Conservation (phyloP, 371 early-diverging fungal species). For the Rozella allomycis region DNA sequence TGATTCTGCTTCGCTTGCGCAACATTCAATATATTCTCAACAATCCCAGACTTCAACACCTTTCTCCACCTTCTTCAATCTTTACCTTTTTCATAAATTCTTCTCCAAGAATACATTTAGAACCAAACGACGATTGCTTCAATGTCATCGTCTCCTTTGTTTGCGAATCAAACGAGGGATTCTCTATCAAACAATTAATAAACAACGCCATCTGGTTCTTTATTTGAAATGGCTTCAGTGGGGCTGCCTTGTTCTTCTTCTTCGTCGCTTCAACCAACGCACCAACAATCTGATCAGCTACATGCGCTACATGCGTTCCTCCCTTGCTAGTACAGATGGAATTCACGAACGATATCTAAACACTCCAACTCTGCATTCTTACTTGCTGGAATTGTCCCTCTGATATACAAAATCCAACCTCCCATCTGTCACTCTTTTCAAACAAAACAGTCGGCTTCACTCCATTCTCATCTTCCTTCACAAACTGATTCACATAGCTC, state of each 20-base stretch:
- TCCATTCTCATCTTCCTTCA: conserved; percentile 7
- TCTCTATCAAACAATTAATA: conserved; percentile 91
- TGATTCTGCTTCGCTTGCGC: conserved; percentile 63
- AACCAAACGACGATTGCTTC: conserved; percentile 61
- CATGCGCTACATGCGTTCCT: conserved; percentile 83
- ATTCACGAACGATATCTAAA: conserved; percentile 87
- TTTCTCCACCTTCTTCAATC: conserved; percentile 1
- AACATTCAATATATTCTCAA: conserved; percentile 59
- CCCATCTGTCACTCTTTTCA: conserved; percentile 78
- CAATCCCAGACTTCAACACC: conserved; percentile 55
- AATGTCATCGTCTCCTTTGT: conserved; percentile 97
- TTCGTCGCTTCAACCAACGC: conserved; percentile 47
- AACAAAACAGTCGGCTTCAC: conserved; percentile 33
- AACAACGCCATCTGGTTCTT: conserved; percentile 87
- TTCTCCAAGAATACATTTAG: conserved; percentile 51
- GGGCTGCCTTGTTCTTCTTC: conserved; percentile 47
- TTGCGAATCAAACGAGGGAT: conserved; percentile 98
- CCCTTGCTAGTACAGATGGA: conserved; percentile 94
- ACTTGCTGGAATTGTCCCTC: conserved; percentile 96
- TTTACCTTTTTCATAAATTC: conserved; percentile 59
- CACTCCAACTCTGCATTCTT: neutral
- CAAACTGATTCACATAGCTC: conserved; percentile 75
- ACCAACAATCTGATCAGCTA: conserved; percentile 73
- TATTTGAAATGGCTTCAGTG: conserved; percentile 63
- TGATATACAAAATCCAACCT: conserved; percentile 70